Conservation (phyloP, 2,329 filamentous ascomycete species). For the Sodiomyces alkalinus region DNA sequence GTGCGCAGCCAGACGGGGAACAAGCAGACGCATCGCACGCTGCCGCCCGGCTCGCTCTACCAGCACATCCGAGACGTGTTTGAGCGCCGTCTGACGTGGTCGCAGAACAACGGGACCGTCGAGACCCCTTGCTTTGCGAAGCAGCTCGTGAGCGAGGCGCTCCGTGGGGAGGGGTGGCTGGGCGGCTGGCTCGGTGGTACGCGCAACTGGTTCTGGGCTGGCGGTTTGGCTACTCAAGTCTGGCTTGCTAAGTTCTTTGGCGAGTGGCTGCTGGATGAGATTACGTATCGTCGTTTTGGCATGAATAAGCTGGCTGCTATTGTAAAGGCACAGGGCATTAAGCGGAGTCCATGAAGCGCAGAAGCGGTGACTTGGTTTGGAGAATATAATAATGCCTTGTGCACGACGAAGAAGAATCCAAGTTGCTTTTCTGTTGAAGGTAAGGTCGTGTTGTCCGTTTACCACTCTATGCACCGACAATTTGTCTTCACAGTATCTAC, state of each 20-base stretch:
- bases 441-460: too few species aligned
- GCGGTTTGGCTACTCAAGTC: slow-evolving; percentile 14
- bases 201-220: slow-evolving; percentile 19
- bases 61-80: slow-evolving; percentile 28
- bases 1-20: slow-evolving; percentile 34
- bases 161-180: slow-evolving; percentile 22
- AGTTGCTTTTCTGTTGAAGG: too few species aligned
- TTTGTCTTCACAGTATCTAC: too few species aligned
- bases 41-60: slow-evolving; percentile 33
- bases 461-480: too few species aligned
- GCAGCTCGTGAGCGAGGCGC: slow-evolving; percentile 24
- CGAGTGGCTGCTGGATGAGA: slow-evolving; percentile 13
- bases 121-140: slow-evolving; percentile 26
- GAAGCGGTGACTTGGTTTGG: too few species aligned
- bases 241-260: slow-evolving; percentile 16
- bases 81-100: slow-evolving; percentile 28
- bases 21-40: slow-evolving; percentile 20
- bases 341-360: slow-evolving; percentile 3
- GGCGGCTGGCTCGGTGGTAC: slow-evolving; percentile 17
- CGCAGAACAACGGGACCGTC: slow-evolving; percentile 30
- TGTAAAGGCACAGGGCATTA: slow-evolving; percentile 4
- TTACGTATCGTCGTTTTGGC: slow-evolving; percentile 19
- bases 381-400: too few species aligned
- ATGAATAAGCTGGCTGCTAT: slow-evolving; percentile 19
- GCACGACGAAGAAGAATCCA: too few species aligned